Conservation (phyloP, 306 rosid genomes). For the Begonia masoniana region DNA sequence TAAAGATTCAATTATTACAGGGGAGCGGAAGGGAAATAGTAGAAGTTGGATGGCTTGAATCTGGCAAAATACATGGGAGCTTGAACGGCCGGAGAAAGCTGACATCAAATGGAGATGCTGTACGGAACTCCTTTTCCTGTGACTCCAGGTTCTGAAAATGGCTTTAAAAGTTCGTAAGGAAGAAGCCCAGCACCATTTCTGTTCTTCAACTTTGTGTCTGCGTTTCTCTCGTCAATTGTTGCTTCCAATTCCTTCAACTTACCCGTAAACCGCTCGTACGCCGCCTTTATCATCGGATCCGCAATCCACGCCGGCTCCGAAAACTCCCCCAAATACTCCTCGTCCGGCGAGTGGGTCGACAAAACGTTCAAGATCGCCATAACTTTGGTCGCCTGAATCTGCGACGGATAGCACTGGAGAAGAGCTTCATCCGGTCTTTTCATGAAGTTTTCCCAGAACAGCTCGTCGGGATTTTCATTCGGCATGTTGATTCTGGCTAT, state of each 20-base stretch:
- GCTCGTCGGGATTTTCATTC: constrained; percentile 13
- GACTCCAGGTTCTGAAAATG: constrained; percentile 56
- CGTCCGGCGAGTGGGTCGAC: constrained; percentile 72
- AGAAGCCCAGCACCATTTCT: constrained; percentile 64
- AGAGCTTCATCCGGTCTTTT: constrained; percentile 19
- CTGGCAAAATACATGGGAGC: no score
- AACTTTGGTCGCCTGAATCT: constrained; percentile 45
- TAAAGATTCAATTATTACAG: no score
- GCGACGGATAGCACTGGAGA: no score
- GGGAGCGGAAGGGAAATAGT: no score
- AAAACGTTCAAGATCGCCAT: constrained; percentile 58
- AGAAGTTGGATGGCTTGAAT: no score
- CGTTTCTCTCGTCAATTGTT: constrained; percentile 46
- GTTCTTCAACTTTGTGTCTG: constrained; percentile 28
- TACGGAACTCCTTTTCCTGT: constrained; percentile 70
- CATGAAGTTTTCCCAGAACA: constrained; percentile 8
- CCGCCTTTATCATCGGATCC: constrained; percentile 37
- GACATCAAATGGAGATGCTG: constrained; percentile 55
- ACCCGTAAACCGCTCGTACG: constrained; percentile 41
- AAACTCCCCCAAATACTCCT: constrained; percentile 57
- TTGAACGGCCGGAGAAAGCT: no score
- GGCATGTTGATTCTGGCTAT: constrained; percentile 26
- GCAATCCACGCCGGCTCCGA: constrained; percentile 56
- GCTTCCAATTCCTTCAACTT: constrained; percentile 35
- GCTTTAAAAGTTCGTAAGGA: constrained; percentile 71